phyloP scores from a whole-genome alignment of 805 yeast species.

The Cyberlindnera mississippiensis region DNA sequence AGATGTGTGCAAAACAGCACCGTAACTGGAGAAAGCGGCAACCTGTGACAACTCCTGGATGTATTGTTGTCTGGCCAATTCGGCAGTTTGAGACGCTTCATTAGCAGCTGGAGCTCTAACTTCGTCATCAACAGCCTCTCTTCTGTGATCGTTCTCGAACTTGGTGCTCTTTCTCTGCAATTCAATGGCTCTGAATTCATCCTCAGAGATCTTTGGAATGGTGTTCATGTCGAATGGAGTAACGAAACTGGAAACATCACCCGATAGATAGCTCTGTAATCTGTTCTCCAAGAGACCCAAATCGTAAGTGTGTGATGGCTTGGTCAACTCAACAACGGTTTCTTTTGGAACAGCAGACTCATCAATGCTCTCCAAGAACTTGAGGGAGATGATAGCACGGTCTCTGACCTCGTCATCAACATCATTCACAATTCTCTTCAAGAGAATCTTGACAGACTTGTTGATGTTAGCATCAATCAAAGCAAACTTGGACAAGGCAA shows the following conservation, averaged over 20 bases:
- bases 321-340: constrained; percentile 47
- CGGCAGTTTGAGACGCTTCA: constrained; percentile 24
- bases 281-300: constrained; percentile 74
- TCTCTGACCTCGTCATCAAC: constrained; percentile 97
- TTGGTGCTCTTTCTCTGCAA: constrained; percentile 47
- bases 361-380: constrained; percentile 45
- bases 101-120: constrained; percentile 5
- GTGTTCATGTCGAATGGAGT: constrained; percentile 66
- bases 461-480: constrained; percentile 62
- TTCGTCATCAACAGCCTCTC: constrained; percentile 9
- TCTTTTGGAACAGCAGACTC: constrained; percentile 32
- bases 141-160: constrained; percentile 27
- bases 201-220: constrained; percentile 63
- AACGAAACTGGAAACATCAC: constrained; percentile 35
- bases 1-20: constrained; percentile 72
- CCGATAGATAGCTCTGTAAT: constrained; percentile 62
- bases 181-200: constrained; percentile 64
- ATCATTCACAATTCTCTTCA: constrained; percentile 82
- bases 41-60: constrained; percentile 65
- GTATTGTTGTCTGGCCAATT: constrained; percentile 57
- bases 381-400: constrained; percentile 84
- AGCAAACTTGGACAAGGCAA: constrained; percentile 89
- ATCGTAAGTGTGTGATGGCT: constrained; percentile 67
- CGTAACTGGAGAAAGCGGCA: constrained; percentile 71
- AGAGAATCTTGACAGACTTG: constrained; percentile 66